Conservation (phyloP, 495 filamentous ascomycete species). For the Talaromyces thailandensis region DNA sequence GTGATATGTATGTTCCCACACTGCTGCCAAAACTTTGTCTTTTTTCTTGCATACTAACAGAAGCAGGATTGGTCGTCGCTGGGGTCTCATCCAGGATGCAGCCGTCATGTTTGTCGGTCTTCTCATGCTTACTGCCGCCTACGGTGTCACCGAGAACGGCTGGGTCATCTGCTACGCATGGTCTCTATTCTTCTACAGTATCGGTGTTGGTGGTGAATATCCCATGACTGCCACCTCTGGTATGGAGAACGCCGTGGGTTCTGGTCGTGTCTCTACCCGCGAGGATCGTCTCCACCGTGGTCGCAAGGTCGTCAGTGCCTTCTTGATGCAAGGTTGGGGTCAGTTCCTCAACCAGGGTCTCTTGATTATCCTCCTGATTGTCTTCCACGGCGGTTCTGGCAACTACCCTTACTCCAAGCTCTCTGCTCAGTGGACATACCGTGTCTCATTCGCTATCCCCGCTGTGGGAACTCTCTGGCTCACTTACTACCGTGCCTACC, state of each 20-base stretch:
- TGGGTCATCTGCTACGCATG: slow-evolving; percentile 92
- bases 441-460: slow-evolving; percentile 75
- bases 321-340: slow-evolving; percentile 96
- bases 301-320: slow-evolving; percentile 83
- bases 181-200: slow-evolving; percentile 82
- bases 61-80: slow-evolving; percentile 69
- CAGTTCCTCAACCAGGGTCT: slow-evolving; percentile 85
- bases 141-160: slow-evolving; percentile 74
- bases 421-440: slow-evolving; percentile 74
- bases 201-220: slow-evolving; percentile 91
- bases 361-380: slow-evolving; percentile 70
- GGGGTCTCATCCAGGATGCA: slow-evolving; percentile 90
- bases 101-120: slow-evolving; percentile 84
- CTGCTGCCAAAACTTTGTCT: not conserved
- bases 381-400: slow-evolving; percentile 68
- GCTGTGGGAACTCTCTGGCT: slow-evolving; percentile 87
- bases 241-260: slow-evolving; percentile 82
- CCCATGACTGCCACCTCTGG: slow-evolving; percentile 92
- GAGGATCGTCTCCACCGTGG: slow-evolving; percentile 90
- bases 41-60: not conserved
- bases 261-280: slow-evolving; percentile 76
- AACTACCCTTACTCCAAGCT: slow-evolving; percentile 63
- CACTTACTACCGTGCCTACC: slow-evolving; percentile 80
- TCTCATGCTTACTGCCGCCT: slow-evolving; percentile 76
- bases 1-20: slow-evolving; percentile 38